A percentile compares a stretch with the other conserved stretches of the same genome.
These are phyloP conservation scores for Cinnamomum chago DNA, from an alignment of 164 flowering plant species.

Conservation along the genomic window DNA sequence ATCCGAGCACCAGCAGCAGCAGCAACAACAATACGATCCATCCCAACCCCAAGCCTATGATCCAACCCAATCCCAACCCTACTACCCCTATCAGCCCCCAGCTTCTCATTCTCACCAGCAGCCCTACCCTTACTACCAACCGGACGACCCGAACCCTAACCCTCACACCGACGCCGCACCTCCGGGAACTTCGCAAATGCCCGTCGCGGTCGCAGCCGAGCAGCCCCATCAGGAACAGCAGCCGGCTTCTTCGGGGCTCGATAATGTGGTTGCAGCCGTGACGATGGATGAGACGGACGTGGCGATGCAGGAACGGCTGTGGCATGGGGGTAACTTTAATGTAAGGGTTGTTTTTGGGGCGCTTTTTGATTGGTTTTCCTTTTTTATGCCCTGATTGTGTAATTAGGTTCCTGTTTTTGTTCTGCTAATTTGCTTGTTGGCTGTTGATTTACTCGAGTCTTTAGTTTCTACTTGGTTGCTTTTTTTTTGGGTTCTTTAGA, in stretches of 20 bases:
- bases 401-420: too few species aligned
- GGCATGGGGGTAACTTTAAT: neutral
- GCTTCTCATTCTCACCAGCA: conserved; percentile 1
- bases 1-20: conserved; percentile 23
- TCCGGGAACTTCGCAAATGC: neutral
- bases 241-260: conserved; percentile 21
- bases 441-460: too few species aligned
- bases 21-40: conserved; percentile 5
- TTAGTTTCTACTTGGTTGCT: too few species aligned
- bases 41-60: conserved; percentile 20
- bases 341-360: too few species aligned
- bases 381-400: too few species aligned
- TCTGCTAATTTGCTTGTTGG: too few species aligned
- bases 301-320: conserved; percentile 9
- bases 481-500: too few species aligned
- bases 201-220: neutral
- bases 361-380: too few species aligned
- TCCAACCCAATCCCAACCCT: conserved; percentile 15
- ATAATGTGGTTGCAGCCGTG: conserved; percentile 40
- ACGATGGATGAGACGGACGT: conserved; percentile 37
- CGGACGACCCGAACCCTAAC: conserved; percentile 24
- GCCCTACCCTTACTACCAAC: conserved; percentile 26
- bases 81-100: conserved; percentile 14
- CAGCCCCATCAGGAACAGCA: conserved; percentile 12
- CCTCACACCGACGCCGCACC: conserved; percentile 17